Evolutionary conservation across 108 stramenopile species (phyloP).

Genomic region (Stephanodiscus minutulus): DNA sequence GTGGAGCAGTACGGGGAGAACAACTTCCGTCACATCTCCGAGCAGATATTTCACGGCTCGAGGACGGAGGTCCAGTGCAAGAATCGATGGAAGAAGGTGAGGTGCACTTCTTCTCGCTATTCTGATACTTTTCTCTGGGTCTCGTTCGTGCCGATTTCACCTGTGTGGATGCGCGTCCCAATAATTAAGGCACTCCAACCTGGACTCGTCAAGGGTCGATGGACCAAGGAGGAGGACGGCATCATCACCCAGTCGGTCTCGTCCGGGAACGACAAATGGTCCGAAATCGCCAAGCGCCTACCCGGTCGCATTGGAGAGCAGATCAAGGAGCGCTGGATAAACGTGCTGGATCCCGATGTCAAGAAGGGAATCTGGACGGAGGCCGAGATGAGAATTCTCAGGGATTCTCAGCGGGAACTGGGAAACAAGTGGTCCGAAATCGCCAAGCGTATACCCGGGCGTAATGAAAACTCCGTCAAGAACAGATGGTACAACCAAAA

Average conservation of each 20-base stretch:
- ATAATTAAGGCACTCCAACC: slow-evolving; percentile 66
- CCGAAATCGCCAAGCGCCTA: slow-evolving; percentile 71
- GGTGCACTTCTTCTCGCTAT: background rate
- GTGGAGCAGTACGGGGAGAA: slow-evolving; percentile 47
- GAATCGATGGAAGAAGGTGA: slow-evolving; percentile 91
- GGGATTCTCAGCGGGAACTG: slow-evolving; percentile 12
- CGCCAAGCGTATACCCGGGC: slow-evolving; percentile 86
- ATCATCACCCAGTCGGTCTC: slow-evolving; percentile 57
- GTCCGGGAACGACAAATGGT: slow-evolving; percentile 53
- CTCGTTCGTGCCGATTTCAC: background rate
- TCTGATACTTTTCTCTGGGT: background rate
- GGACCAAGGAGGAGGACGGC: slow-evolving; percentile 78
- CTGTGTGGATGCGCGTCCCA: background rate
- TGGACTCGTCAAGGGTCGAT: slow-evolving; percentile 85
- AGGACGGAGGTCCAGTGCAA: slow-evolving; percentile 86
- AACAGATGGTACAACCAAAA: slow-evolving; percentile 89
- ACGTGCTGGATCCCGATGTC: slow-evolving; percentile 88
- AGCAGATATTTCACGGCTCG: slow-evolving; percentile 44
- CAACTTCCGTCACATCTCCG: slow-evolving; percentile 55
- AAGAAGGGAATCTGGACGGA: slow-evolving; percentile 83
- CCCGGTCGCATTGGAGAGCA: slow-evolving; percentile 95
- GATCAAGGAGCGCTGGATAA: slow-evolving; percentile 93
- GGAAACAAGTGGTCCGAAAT: slow-evolving; percentile 75
- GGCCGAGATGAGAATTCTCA: slow-evolving; percentile 62
- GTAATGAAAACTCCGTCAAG: slow-evolving; percentile 93